phyloP scores from a whole-genome alignment of 2,329 filamentous ascomycete species.

The Sclerotinia nivalis region DNA sequence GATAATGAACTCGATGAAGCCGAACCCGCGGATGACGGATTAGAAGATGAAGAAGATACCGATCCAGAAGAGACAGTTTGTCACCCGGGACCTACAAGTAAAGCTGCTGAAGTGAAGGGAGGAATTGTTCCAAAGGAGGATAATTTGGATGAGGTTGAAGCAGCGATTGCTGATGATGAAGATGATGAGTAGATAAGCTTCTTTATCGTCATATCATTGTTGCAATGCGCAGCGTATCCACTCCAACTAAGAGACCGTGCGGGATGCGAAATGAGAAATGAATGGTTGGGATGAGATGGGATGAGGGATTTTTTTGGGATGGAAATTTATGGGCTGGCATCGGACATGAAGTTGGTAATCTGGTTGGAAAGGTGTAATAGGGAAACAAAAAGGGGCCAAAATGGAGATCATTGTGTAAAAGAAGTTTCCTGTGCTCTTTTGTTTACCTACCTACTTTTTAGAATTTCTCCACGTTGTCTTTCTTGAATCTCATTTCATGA shows the following conservation, averaged over 20 bases:
- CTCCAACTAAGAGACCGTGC: conserved; percentile 1
- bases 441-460: background rate
- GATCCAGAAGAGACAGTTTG: conserved; percentile 25
- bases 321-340: background rate
- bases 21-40: background rate
- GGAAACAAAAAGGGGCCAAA: background rate
- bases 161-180: conserved; percentile 24
- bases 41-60: conserved; percentile 27
- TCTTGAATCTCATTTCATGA: background rate
- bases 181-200: conserved; percentile 27
- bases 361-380: conserved; percentile 3
- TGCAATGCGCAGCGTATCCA: conserved; percentile 6
- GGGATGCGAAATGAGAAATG: conserved; percentile 6
- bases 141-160: conserved; percentile 27
- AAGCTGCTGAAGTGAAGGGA: conserved; percentile 24
- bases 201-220: conserved; percentile 3
- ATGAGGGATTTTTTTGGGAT: background rate
- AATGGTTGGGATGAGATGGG: conserved; percentile 11
- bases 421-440: background rate
- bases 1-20: conserved; percentile 1
- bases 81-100: conserved; percentile 24
- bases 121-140: conserved; percentile 21
- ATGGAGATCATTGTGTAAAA: background rate
- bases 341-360: conserved; percentile 5
- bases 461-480: background rate